A percentile compares a stretch with the other conserved stretches of the same genome.
Evolutionary conservation across 441 rosid species (phyloP).

Genomic region (Brassica balearica): DNA sequence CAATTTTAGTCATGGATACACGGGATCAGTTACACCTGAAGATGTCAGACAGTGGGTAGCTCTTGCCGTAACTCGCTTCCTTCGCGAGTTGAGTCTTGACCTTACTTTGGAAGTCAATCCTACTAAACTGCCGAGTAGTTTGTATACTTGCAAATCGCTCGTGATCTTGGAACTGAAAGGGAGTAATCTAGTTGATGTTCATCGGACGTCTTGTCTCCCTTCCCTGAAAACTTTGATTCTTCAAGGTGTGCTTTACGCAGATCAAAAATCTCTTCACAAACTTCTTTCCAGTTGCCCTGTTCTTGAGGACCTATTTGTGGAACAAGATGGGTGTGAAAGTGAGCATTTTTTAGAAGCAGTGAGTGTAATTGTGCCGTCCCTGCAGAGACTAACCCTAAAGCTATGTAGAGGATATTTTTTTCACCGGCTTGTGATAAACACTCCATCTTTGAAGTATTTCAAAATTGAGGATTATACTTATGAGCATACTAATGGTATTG

Average conservation of each 20-base stretch:
- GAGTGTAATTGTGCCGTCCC: not conserved
- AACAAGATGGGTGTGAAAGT: not conserved
- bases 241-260: not conserved
- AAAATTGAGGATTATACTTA: too few species aligned
- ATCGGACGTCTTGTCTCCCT: not conserved
- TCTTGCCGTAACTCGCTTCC: too few species aligned
- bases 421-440: too few species aligned
- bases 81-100: too few species aligned
- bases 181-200: not conserved
- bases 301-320: constrained; percentile 2
- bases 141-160: constrained; percentile 1
- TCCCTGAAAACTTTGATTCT: constrained; percentile 7
- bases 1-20: too few species aligned
- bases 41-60: too few species aligned
- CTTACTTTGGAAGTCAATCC: not conserved
- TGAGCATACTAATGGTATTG: too few species aligned
- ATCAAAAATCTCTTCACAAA: not conserved
- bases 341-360: too few species aligned
- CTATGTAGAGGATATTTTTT: too few species aligned
- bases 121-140: constrained; percentile 14
- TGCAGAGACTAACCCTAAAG: not conserved
- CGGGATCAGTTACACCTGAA: too few species aligned
- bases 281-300: not conserved
- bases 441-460: too few species aligned
- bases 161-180: not conserved